Evolutionary conservation across 75 land plant species (phyloP).

Genomic region (Pseudotsuga menziesii): DNA sequence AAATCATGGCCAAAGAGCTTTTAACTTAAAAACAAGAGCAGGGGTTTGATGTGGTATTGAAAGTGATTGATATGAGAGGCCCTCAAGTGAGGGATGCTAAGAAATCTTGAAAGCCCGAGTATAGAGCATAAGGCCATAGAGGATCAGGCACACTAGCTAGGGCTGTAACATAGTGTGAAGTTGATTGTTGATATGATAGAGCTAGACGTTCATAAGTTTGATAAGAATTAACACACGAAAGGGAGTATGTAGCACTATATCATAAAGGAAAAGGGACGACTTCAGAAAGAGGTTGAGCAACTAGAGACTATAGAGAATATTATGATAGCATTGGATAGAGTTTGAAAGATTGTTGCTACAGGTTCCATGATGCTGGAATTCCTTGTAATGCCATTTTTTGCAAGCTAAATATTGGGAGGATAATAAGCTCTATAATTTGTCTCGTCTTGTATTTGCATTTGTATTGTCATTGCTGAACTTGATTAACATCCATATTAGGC

Average conservation of each 20-base stretch:
- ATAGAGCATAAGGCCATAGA: slow-evolving; percentile 71
- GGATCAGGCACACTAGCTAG: slow-evolving; percentile 94
- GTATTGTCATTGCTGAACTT: no score
- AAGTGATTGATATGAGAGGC: slow-evolving; percentile 92
- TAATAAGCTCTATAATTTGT: no score
- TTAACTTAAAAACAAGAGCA: slow-evolving; percentile 61
- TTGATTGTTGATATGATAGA: slow-evolving; percentile 81
- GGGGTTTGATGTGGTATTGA: slow-evolving; percentile 61
- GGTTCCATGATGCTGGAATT: no score
- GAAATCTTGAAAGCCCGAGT: slow-evolving; percentile 82
- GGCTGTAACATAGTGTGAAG: slow-evolving; percentile 84
- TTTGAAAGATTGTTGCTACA: no score
- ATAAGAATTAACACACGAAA: slow-evolving; percentile 44
- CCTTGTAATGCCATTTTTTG: no score
- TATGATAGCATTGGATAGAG: no score
- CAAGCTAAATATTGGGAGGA: no score
- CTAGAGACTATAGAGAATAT: no score
- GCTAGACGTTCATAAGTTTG: slow-evolving; percentile 55
- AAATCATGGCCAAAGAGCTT: slow-evolving; percentile 69
- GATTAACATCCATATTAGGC: no score
- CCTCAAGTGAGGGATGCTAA: slow-evolving; percentile 78
- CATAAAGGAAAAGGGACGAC: slow-evolving; percentile 51
- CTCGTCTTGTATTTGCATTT: no score
- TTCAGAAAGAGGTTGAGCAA: no score
- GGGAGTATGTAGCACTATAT: slow-evolving; percentile 40